Percentiles rank a stretch among this genome's conserved stretches.
Evolutionary conservation across 768 basidiomycete species (phyloP).

Genomic region (Trametes coccinea): DNA sequence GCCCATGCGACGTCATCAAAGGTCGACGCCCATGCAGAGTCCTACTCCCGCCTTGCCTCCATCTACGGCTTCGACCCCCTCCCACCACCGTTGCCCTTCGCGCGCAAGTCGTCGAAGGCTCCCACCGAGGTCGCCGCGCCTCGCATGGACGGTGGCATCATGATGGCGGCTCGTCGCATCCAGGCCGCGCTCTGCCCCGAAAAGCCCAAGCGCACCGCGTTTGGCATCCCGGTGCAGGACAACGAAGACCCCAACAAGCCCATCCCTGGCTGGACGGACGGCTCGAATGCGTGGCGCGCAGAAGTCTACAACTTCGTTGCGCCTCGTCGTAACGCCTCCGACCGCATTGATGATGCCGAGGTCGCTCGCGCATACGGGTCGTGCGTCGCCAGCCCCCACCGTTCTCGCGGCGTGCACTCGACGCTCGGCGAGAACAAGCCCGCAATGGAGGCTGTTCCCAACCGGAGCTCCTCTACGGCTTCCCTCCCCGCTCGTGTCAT

Average conservation of each 20-base stretch:
- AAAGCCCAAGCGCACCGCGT: constrained; percentile 32
- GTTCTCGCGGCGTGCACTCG: constrained; percentile 49
- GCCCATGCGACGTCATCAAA: constrained; percentile 28
- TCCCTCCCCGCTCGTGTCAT: constrained; percentile 11
- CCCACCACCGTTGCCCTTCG: constrained; percentile 51
- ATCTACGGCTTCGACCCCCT: constrained; percentile 51
- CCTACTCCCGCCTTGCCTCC: constrained; percentile 41
- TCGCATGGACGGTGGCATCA: constrained; percentile 57
- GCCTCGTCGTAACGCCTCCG: constrained; percentile 36
- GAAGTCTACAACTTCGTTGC: constrained; percentile 56
- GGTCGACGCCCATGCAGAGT: constrained; percentile 23
- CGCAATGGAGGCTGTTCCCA: constrained; percentile 17
- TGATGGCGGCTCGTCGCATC: constrained; percentile 68
- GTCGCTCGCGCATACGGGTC: constrained; percentile 40
- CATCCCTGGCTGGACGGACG: constrained; percentile 72
- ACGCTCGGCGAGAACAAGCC: constrained; percentile 39
- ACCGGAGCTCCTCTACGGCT: constrained; percentile 11
- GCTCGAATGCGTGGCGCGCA: constrained; percentile 66
- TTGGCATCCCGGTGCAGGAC: constrained; percentile 33
- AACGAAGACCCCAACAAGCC: constrained; percentile 35
- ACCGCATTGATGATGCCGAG: constrained; percentile 30
- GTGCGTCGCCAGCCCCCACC: constrained; percentile 53
- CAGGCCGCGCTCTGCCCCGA: constrained; percentile 45
- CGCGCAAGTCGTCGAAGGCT: constrained; percentile 31
- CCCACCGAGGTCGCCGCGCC: constrained; percentile 14